Percentiles rank a stretch among this genome's conserved stretches.
These are phyloP conservation scores for Saccharomyces uvarum DNA, from an alignment of 1,139 yeast genomes.

Conservation along the genomic window DNA sequence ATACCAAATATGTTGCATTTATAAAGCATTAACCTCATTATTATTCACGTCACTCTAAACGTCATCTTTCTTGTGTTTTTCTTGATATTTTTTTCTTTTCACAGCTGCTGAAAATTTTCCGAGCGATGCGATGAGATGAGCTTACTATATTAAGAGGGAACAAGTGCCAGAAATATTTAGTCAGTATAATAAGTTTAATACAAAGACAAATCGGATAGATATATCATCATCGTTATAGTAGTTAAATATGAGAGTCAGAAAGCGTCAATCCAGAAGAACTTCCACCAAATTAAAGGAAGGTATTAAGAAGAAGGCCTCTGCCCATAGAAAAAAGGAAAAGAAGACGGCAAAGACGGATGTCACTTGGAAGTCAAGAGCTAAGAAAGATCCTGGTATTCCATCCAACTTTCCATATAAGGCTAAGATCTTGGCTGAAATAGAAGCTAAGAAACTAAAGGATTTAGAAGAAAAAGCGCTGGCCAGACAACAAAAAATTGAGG, in stretches of 20 bases:
- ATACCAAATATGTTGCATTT: neutral
- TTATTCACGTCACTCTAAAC: constrained; percentile 2
- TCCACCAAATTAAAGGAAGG: constrained; percentile 94
- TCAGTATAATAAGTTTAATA: neutral
- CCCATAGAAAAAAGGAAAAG: constrained; percentile 78
- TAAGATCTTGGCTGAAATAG: constrained; percentile 71
- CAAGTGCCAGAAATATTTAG: neutral
- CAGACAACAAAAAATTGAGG: constrained; percentile 38
- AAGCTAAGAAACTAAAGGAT: constrained; percentile 56
- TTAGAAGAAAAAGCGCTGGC: constrained; percentile 49
- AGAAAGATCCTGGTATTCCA: constrained; percentile 92
- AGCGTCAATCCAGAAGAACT: constrained; percentile 51
- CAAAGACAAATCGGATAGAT: neutral
- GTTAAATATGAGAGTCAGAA: constrained; percentile 31
- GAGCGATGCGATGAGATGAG: constrained; percentile 19
- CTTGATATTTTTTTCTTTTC: neutral
- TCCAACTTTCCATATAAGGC: constrained; percentile 91
- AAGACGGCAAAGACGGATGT: constrained; percentile 79
- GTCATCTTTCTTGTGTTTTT: neutral
- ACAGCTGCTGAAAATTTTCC: constrained; percentile 13
- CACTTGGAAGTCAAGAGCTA: constrained; percentile 81
- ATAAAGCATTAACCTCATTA: neutral
- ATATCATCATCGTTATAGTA: neutral
- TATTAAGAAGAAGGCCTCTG: constrained; percentile 89
- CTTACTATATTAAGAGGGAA: constrained; percentile 1